These are phyloP conservation scores for Stephania cephalantha DNA, from an alignment of 164 flowering plant genomes.

Conservation along the genomic window DNA sequence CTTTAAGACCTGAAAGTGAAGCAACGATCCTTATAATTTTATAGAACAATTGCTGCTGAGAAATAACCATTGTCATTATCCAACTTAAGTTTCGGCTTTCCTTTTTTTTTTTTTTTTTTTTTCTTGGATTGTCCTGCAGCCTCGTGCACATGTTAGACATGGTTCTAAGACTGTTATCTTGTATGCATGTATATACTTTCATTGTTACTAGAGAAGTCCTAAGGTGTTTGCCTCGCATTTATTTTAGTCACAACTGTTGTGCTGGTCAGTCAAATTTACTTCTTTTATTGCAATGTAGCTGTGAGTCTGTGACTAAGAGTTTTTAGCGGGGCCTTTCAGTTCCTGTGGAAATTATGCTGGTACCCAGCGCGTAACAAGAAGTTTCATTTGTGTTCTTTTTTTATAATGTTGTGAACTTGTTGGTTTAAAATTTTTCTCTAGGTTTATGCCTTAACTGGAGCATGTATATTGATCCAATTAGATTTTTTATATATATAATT, in stretches of 20 bases:
- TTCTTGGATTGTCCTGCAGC: neutral
- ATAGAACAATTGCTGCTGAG: neutral
- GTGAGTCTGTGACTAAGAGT: neutral
- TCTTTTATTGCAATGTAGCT: neutral
- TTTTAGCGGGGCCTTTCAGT: neutral
- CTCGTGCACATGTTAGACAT: neutral
- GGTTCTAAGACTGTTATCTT: neutral
- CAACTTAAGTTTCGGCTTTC: too few species aligned
- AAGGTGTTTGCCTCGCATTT: neutral
- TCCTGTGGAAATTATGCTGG: neutral
- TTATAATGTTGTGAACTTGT: neutral
- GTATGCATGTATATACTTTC: neutral
- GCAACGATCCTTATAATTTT: neutral
- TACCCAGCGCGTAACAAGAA: neutral
- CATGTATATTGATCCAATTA: too few species aligned
- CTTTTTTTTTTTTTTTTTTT: neutral
- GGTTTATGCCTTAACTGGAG: neutral
- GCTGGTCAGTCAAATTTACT: neutral
- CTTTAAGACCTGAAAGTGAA: neutral
- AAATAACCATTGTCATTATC: neutral
- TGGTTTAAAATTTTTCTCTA: neutral
- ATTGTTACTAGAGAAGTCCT: neutral
- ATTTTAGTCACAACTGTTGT: neutral
- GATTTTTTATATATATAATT: too few species aligned
- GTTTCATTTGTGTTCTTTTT: too few species aligned